Base-by-base conservation (phyloP, 176 grass and related monocot species). In the Neostapfia colusana region DNA sequence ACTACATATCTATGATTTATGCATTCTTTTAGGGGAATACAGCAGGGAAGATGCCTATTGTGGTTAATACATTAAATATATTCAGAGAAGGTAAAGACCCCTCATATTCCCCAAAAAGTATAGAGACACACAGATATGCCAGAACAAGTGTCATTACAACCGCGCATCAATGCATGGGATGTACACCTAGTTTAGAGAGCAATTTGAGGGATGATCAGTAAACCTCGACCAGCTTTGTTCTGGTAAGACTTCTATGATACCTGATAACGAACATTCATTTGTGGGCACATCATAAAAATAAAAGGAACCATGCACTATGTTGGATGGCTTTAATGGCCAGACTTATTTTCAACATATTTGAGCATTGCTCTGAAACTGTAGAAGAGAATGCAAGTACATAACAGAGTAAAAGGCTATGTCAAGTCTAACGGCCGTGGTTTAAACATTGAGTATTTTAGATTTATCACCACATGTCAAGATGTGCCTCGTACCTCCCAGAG, bases 401-500 rank as follows among this genome's bases (percentile, higher is more conserved):
- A 36, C 17, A 72, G 37, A 84, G 20, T 53, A 28, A 78, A 72
- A 57, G 38, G 51, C 38, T 70, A 56, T 71, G 20, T 54, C 28
- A 15, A 56, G 5, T 50, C 23, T 44, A 18, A 69, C 13, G 70
- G 46, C 40, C 17, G 10, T 65, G 28, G 10, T 77, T 44, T 16
- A 65, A n/a, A 82, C 2, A 82, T 23, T 21, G 8, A 69, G 75
- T 55, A 21, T 63, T 70, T 41, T 8, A 46, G 7, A 71, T 39
- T 63, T 56, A 44, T 38, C 12, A 63, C 7, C 14, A 58, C 11
- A 65, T 9, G 14, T 40, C 16, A 70, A 49, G 73, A 66, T 75
- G 31, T 40, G 65, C 0, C 46, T 60, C 11, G 51, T 98, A 99
- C 95, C 95, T 99, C 95, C 95, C 95, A 99, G 28, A 99, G 91